These are phyloP conservation scores for Fallopia convolvulus DNA, from an alignment of 148 eudicot genomes.

Conservation along the genomic window DNA sequence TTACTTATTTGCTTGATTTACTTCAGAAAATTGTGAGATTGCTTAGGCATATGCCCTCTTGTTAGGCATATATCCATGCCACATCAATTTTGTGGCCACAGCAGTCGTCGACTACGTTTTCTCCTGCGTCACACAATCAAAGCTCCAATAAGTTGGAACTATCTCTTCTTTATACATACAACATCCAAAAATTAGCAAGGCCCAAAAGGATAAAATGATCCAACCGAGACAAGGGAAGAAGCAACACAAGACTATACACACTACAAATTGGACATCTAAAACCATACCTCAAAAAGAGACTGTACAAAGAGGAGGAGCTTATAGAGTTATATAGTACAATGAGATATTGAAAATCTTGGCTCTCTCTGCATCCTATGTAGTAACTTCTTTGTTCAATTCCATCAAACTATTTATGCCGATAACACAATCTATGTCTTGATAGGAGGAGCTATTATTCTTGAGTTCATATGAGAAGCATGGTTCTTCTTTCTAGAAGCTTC, in stretches of 20 bases:
- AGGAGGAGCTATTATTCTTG: slow-evolving; percentile 5
- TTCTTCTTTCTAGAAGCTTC: slow-evolving; percentile 4
- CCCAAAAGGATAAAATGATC: not conserved
- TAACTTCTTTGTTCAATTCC: not conserved
- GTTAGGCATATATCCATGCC: too few relatives aligned
- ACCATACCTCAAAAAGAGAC: not conserved
- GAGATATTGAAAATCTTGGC: not conserved
- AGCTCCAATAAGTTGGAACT: not conserved
- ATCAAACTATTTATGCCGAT: not conserved
- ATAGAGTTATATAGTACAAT: not conserved
- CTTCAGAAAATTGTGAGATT: too few relatives aligned
- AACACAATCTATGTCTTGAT: not conserved
- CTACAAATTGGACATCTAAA: not conserved
- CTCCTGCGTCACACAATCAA: not conserved
- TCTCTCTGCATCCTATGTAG: not conserved
- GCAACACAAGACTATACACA: not conserved
- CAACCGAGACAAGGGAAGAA: not conserved
- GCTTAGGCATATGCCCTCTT: too few relatives aligned
- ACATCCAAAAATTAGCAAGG: not conserved
- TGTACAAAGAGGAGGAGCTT: slow-evolving; percentile 4
- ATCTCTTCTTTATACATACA: not conserved
- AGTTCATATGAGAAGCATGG: not conserved
- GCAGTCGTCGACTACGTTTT: not conserved
- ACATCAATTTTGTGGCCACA: too few relatives aligned
- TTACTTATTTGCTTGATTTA: too few relatives aligned